These are phyloP conservation scores for Sporothrix inflata DNA, from an alignment of 2,329 filamentous ascomycete genomes.

Conservation along the genomic window DNA sequence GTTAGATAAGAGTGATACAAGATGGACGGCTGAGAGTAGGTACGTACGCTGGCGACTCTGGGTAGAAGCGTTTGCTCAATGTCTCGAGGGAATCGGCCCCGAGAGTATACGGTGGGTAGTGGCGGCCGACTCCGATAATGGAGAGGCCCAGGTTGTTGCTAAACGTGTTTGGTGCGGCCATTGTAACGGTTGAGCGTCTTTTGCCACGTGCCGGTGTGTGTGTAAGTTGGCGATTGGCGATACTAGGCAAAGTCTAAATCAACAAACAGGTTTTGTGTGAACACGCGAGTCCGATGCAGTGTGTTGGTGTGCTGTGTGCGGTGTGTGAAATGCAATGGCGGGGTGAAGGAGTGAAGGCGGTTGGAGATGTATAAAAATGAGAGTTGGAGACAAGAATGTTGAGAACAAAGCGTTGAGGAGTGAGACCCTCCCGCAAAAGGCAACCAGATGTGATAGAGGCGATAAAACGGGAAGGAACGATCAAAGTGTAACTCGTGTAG, in stretches of 20 bases:
- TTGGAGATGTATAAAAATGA: neutral
- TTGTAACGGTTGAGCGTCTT: conserved; percentile 35
- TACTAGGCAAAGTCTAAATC: conserved; percentile 8
- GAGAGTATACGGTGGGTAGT: conserved; percentile 63
- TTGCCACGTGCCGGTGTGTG: neutral
- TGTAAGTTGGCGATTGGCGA: conserved; percentile 14
- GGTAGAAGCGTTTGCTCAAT: conserved; percentile 61
- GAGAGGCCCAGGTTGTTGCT: conserved; percentile 59
- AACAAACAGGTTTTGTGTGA: neutral
- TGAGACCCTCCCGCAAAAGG: neutral
- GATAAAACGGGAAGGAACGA: neutral
- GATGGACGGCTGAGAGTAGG: neutral
- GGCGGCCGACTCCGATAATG: conserved; percentile 60
- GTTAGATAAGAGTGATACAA: neutral
- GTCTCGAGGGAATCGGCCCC: conserved; percentile 55
- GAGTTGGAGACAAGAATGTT: neutral
- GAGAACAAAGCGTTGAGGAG: neutral
- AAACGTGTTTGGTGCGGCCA: conserved; percentile 49
- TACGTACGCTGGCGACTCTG: conserved; percentile 61
- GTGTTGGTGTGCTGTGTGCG: neutral
- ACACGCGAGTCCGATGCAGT: neutral
- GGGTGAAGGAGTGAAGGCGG: conserved; percentile 5
- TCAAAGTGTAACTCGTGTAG: neutral
- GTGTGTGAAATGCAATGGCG: neutral
- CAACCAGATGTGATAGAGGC: neutral